phyloP scores from a whole-genome alignment of 2,329 filamentous ascomycete genomes.

The Penicillium digitatum region DNA sequence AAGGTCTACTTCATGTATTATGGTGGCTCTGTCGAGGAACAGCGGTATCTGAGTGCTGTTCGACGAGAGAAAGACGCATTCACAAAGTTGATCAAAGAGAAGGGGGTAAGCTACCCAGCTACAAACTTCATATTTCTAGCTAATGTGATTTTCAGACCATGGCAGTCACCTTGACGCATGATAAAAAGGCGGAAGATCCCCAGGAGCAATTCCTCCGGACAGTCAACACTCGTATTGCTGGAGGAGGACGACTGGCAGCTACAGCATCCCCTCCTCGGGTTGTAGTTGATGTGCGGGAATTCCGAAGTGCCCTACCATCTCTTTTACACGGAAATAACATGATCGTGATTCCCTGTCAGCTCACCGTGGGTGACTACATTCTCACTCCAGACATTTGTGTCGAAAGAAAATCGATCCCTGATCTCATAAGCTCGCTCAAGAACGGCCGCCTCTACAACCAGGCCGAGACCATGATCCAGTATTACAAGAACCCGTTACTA shows the following conservation, averaged over 20 bases:
- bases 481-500: slow-evolving; percentile 86
- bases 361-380: slow-evolving; percentile 96
- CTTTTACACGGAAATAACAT: slow-evolving; percentile 85
- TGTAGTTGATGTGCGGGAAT: slow-evolving; percentile 93
- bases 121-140: slow-evolving; percentile 1
- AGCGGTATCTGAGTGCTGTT: slow-evolving; percentile 82
- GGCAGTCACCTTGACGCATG: slow-evolving; percentile 78
- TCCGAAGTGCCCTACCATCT: slow-evolving; percentile 86
- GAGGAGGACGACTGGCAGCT: slow-evolving; percentile 77
- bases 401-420: slow-evolving; percentile 88
- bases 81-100: slow-evolving; percentile 89
- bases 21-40: slow-evolving; percentile 88
- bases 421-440: slow-evolving; percentile 85
- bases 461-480: slow-evolving; percentile 86
- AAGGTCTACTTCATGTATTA: slow-evolving; percentile 98
- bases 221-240: slow-evolving; percentile 93
- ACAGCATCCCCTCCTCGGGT: slow-evolving; percentile 85
- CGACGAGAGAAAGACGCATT: slow-evolving; percentile 96
- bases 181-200: slow-evolving; percentile 69
- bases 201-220: slow-evolving; percentile 91
- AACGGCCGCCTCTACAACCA: slow-evolving; percentile 90
- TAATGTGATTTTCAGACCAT: slow-evolving; percentile 55
- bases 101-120: slow-evolving; percentile 54
- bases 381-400: slow-evolving; percentile 86
- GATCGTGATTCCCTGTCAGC: slow-evolving; percentile 85